A percentile compares a stretch with the other conserved stretches of the same genome.
Conservation (phyloP, 306 rosid genomes). For the Acacia melanoxylon region DNA sequence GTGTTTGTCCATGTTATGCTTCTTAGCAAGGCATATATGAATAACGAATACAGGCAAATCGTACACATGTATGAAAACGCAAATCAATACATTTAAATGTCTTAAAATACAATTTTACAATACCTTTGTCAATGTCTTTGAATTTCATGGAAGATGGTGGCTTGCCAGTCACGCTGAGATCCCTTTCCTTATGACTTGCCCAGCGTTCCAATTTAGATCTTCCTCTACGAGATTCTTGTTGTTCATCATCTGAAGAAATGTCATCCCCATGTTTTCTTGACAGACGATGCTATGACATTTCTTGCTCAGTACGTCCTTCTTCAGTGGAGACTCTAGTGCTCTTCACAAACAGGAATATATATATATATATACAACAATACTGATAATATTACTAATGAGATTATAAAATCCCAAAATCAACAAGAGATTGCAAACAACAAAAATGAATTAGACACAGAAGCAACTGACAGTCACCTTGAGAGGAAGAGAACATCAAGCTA, state of each 20-base stretch:
- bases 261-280: conserved; percentile 66
- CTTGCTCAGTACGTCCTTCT: conserved; percentile 54
- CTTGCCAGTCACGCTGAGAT: conserved; percentile 61
- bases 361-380: neutral
- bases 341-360: conserved; percentile 50
- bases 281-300: conserved; percentile 46
- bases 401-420: conserved; percentile 24
- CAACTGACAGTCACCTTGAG: conserved; percentile 5
- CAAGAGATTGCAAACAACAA: conserved; percentile 27
- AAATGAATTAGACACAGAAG: neutral
- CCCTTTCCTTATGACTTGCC: conserved; percentile 93
- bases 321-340: conserved; percentile 61
- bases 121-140: conserved; percentile 65
- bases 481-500: neutral
- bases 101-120: conserved; percentile 10
- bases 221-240: conserved; percentile 70
- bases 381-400: neutral
- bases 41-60: neutral
- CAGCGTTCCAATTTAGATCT: conserved; percentile 97
- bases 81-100: conserved; percentile 14
- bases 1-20: neutral
- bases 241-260: conserved; percentile 77
- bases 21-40: neutral
- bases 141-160: conserved; percentile 58
- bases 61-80: conserved; percentile 30